These are phyloP conservation scores for Polygonum maritimum DNA, from an alignment of 148 eudicot genomes.

Conservation along the genomic window DNA sequence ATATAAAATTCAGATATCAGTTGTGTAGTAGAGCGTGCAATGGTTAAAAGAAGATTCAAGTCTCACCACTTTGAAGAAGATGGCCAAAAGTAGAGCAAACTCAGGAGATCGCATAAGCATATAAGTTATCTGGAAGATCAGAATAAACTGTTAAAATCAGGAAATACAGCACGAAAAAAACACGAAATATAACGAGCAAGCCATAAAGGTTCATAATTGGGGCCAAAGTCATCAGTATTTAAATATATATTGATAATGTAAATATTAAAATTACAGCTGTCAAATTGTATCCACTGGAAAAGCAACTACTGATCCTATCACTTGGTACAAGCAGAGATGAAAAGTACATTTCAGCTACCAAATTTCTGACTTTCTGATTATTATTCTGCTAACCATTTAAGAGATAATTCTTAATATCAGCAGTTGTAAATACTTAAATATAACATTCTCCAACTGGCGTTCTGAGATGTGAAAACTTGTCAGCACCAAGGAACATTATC, in stretches of 20 bases:
- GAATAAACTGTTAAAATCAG: not conserved
- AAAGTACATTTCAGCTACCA: not conserved
- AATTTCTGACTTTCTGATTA: not conserved
- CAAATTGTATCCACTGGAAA: not conserved
- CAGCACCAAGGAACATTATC: not conserved
- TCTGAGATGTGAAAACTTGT: not conserved
- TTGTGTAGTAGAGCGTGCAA: not conserved
- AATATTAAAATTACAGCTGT: not conserved
- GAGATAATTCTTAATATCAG: not conserved
- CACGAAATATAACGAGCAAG: not conserved
- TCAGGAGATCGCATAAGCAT: constrained; percentile 69
- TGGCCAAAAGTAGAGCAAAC: constrained; percentile 18
- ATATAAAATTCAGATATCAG: not conserved
- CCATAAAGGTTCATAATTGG: not conserved
- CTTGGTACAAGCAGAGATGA: not conserved
- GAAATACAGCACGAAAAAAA: not conserved
- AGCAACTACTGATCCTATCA: not conserved
- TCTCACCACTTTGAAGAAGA: constrained; percentile 38
- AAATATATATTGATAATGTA: not conserved
- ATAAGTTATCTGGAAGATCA: constrained; percentile 46
- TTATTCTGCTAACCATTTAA: not conserved
- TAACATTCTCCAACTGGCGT: not conserved
- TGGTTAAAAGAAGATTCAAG: not conserved
- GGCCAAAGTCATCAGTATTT: not conserved
- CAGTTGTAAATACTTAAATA: not conserved